A percentile compares a stretch with the other conserved stretches of the same genome.
Evolutionary conservation across 768 basidiomycete genomes (phyloP).

Genomic region (Strobilomyces confusus): DNA sequence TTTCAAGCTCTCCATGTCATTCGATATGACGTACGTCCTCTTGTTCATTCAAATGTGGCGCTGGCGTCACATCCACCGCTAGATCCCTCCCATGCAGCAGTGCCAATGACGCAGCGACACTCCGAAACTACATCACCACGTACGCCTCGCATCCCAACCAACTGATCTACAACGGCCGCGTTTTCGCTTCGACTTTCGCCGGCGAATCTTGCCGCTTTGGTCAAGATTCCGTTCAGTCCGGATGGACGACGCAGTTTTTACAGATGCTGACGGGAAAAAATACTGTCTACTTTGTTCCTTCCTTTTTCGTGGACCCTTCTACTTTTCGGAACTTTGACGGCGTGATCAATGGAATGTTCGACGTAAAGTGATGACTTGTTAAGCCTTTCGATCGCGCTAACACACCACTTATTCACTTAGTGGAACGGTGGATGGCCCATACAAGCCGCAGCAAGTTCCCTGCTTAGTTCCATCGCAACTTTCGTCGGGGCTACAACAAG

Average conservation of each 20-base stretch:
- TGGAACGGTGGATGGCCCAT: conserved; percentile 84
- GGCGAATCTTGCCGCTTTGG: conserved; percentile 71
- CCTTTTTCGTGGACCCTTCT: conserved; percentile 61
- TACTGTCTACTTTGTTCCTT: conserved; percentile 60
- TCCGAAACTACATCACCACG: conserved; percentile 52
- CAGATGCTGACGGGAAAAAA: conserved; percentile 42
- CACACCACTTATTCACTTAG: conserved; percentile 30
- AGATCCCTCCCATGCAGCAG: conserved; percentile 55
- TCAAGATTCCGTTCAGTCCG: conserved; percentile 43
- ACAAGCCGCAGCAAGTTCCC: conserved; percentile 39
- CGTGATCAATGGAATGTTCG: conserved; percentile 57
- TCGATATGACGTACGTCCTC: conserved; percentile 67
- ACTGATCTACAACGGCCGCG: conserved; percentile 41
- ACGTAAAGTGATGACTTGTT: conserved; percentile 34
- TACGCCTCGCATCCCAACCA: conserved; percentile 59
- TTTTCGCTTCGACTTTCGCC: conserved; percentile 67
- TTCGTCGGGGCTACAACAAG: conserved; percentile 46
- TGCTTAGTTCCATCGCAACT: conserved; percentile 27
- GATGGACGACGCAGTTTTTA: conserved; percentile 56
- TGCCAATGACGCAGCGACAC: conserved; percentile 42
- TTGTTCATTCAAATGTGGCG: not conserved
- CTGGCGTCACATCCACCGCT: not conserved
- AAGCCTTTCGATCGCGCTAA: conserved; percentile 6
- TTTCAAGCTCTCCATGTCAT: conserved; percentile 76
- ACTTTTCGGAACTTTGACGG: conserved; percentile 42